Evolutionary conservation across 768 basidiomycete species (phyloP).

Genomic region (Steccherinum ochraceum): DNA sequence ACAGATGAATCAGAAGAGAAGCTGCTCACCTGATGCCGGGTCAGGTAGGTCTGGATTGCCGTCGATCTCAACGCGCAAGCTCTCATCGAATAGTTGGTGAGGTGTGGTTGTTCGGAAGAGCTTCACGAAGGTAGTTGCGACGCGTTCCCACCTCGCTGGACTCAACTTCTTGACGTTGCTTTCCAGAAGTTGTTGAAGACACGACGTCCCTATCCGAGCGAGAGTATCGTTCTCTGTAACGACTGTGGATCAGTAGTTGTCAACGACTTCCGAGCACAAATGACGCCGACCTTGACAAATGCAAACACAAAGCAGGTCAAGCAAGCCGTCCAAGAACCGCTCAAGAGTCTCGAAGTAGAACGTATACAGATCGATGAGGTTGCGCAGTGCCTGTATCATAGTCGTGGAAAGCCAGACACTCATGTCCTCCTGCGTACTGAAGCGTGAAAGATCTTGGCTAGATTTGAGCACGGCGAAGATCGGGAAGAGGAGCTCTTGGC

Average conservation of each 20-base stretch:
- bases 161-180: conserved; percentile 86
- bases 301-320: conserved; percentile 91
- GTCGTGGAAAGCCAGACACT: conserved; percentile 99
- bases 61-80: conserved; percentile 79
- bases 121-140: conserved; percentile 88
- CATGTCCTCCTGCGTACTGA: conserved; percentile 97
- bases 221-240: conserved; percentile 90
- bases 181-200: conserved; percentile 92
- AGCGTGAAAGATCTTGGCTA: conserved; percentile 85
- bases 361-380: conserved; percentile 93
- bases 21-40: conserved; percentile 17
- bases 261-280: too few species aligned
- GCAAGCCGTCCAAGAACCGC: conserved; percentile 84
- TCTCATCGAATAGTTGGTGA: conserved; percentile 93
- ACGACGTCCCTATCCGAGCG: conserved; percentile 95
- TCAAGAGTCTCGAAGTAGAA: conserved; percentile 91
- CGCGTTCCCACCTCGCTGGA: conserved; percentile 80
- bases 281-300: conserved; percentile 87
- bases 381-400: conserved; percentile 95
- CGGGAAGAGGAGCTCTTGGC: conserved; percentile 93
- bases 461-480: conserved; percentile 96
- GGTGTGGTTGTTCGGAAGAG: conserved; percentile 98
- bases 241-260: not conserved
- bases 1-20: conserved; percentile 7
- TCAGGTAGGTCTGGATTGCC: conserved; percentile 52